Base-by-base conservation (phyloP, 768 basidiomycete species). In the Pholiota conissans region DNA sequence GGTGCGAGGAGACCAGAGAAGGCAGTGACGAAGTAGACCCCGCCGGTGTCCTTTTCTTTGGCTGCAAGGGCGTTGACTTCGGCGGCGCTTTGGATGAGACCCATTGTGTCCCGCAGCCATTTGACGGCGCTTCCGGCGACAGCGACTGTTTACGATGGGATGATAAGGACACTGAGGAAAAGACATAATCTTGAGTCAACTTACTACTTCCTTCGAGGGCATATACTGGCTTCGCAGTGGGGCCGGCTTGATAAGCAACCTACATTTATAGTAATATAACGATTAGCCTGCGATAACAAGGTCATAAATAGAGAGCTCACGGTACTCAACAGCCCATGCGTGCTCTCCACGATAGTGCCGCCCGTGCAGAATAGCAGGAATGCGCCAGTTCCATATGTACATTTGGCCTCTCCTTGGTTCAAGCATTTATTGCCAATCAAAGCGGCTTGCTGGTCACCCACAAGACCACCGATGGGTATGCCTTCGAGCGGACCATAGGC, bases 371-470 rank as follows among this genome's bases (percentile, higher is more conserved):
- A 98, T 27, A 99, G 76, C 62, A 98, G 77, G 79, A 99, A 99
- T 34, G 94, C 94, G 28, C 97, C 96, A 1, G 96, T 98, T 24
- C 96, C 96, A 65, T 96, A 99, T 3, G 97, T 99, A 73, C 95
- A 97, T 74, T 99, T 99, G 2, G 95, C 96, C 70, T 98, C 91
- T 16, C 96, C 96, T 62, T 84, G 79, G n/a, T 68, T 78, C 53
- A 99, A 72, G 68, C 97, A 98, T 72, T 97, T 98, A 77, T 99
- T 98, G 0, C 96, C 97, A 50, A 98, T 85, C 22, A 99, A 77
- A 22, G 96, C 96, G 5, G 91, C 97, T 71, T 99, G 97, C 75
- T 99, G 97, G 69, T 99, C 97, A n/a, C 97, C 97, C 7, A 96
- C 86, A 47, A 98, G 84, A 20, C 96, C 96, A 34, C 87, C 95